These are phyloP conservation scores for Knoxdaviesia capensis DNA, from an alignment of 2,329 filamentous ascomycete species.

Conservation along the genomic window DNA sequence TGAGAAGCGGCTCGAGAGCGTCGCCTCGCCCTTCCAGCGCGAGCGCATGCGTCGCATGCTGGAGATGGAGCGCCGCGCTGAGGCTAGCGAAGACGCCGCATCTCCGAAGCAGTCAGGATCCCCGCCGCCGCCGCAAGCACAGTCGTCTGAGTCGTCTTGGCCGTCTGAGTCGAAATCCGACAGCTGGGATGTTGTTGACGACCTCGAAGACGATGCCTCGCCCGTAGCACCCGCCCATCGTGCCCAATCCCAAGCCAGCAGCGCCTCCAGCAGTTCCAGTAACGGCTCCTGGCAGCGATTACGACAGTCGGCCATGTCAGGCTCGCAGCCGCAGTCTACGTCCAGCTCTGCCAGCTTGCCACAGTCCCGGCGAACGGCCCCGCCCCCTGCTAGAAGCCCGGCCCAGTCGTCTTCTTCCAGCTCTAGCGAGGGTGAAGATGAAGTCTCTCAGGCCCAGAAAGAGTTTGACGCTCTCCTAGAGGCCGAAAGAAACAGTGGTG, in stretches of 20 bases:
- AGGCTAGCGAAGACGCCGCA: neutral
- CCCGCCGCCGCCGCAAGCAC: too few species aligned
- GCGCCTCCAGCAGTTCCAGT: too few species aligned
- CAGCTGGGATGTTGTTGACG: conserved; percentile 4
- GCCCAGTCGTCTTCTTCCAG: conserved; percentile 1
- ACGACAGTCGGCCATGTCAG: too few species aligned
- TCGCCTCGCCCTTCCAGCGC: conserved; percentile 3
- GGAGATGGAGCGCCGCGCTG: neutral
- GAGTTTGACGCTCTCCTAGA: conserved; percentile 30
- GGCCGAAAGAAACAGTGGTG: conserved; percentile 16
- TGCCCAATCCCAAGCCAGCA: conserved; percentile 3
- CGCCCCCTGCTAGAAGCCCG: too few species aligned
- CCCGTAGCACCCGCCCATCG: conserved; percentile 16
- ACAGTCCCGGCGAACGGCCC: too few species aligned
- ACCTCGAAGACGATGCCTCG: conserved; percentile 21
- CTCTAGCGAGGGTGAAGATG: conserved; percentile 11
- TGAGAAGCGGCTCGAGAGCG: conserved; percentile 3
- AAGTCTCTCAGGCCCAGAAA: conserved; percentile 21
- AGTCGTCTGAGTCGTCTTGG: too few species aligned
- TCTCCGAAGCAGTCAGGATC: too few species aligned
- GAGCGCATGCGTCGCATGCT: neutral
- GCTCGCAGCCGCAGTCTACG: too few species aligned
- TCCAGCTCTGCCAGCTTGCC: too few species aligned
- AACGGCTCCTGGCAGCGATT: too few species aligned
- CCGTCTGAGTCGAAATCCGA: too few species aligned